Percentiles rank a stretch among this genome's conserved stretches.
phyloP scores from a whole-genome alignment of 208 protist species.

The Wallacemonas collosoma region DNA sequence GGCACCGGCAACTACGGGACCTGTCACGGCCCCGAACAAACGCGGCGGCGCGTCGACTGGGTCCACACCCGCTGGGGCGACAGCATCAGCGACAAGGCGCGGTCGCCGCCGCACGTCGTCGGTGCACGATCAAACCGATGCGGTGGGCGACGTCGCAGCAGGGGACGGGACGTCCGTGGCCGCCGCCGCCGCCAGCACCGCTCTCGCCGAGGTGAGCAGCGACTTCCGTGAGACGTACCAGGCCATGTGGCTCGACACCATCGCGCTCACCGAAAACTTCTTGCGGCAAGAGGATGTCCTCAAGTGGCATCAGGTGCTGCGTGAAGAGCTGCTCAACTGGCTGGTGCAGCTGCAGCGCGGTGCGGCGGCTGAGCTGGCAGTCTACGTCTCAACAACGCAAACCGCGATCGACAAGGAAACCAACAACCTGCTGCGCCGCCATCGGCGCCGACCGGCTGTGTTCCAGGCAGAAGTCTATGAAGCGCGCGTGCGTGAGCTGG shows the following conservation, averaged over 20 bases:
- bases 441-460: constrained; percentile 76
- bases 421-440: constrained; percentile 67
- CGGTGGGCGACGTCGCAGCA: no score
- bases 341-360: constrained; percentile 37
- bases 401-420: constrained; percentile 52
- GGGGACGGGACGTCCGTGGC: background rate
- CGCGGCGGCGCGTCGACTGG: background rate
- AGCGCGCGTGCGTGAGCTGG: constrained; percentile 75
- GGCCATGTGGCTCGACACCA: constrained; percentile 21
- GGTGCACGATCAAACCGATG: background rate
- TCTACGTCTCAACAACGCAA: constrained; percentile 29
- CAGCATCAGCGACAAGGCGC: constrained; percentile 9
- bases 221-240: constrained; percentile 29
- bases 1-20: background rate
- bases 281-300: constrained; percentile 26
- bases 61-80: background rate
- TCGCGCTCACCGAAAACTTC: constrained; percentile 24
- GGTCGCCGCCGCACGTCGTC: constrained; percentile 18
- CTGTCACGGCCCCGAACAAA: background rate
- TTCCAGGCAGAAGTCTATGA: constrained; percentile 84
- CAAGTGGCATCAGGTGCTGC: constrained; percentile 41
- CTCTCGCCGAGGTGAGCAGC: background rate
- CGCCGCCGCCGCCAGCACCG: background rate
- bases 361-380: constrained; percentile 23
- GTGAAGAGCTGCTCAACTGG: constrained; percentile 57